A percentile compares a stretch with the other conserved stretches of the same genome.
phyloP scores from a whole-genome alignment of 257 asterid genomes.

The Fraxinus pennsylvanica region DNA sequence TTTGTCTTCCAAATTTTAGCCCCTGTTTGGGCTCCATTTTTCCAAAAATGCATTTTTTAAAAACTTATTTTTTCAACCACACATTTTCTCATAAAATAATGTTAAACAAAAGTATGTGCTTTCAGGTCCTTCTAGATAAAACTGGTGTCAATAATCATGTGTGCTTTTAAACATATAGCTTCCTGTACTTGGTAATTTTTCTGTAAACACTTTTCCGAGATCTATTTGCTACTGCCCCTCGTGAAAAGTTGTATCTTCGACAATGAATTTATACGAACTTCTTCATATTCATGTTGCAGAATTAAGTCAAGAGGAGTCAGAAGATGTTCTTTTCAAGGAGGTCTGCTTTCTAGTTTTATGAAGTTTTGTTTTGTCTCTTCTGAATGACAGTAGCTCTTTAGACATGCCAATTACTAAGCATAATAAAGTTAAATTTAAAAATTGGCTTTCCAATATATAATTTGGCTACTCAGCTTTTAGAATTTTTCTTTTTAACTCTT shows the following conservation, averaged over 20 bases:
- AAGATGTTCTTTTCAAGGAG: conserved; percentile 95
- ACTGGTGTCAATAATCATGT: conserved; percentile 9
- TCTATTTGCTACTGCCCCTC: not conserved
- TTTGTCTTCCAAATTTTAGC: not conserved
- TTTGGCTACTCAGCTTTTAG: not conserved
- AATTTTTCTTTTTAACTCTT: not conserved
- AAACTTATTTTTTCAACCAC: too few species aligned
- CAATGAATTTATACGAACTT: conserved; percentile 12
- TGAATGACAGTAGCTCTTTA: conserved; percentile 9
- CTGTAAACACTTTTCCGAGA: conserved; percentile 6
- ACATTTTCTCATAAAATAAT: too few species aligned
- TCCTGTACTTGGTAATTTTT: not conserved
- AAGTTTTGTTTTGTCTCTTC: conserved; percentile 10
- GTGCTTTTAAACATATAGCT: conserved; percentile 14
- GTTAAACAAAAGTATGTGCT: conserved; percentile 2
- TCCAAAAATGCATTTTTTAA: too few species aligned
- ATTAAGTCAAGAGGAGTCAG: conserved; percentile 80
- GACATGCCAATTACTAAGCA: not conserved
- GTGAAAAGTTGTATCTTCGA: not conserved
- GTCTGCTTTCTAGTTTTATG: conserved; percentile 37
- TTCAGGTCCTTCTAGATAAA: conserved; percentile 17
- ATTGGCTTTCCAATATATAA: not conserved
- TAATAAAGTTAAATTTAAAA: not conserved
- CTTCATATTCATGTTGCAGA: conserved; percentile 56
- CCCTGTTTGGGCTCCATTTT: too few species aligned